Evolutionary conservation across 176 grass and related monocot species (phyloP), one percentile per base, ranked within the genome.

Genomic region (Carex kokanica): DNA sequence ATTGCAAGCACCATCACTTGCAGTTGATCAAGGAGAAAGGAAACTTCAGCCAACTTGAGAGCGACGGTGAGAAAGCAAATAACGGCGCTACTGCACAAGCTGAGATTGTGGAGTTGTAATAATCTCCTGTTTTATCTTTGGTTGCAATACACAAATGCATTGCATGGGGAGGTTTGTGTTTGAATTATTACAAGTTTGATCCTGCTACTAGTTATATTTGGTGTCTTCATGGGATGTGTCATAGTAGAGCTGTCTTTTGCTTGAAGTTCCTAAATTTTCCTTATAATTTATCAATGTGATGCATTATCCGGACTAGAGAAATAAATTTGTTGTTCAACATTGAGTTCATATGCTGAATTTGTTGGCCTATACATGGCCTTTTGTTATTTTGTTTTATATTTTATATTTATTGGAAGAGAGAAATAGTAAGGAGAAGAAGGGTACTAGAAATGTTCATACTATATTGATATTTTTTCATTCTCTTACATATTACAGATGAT

Each of bases 1-100:
- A 95, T 87, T 99, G 96, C 93, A 99, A 90, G 78, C 96, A 99
- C 55, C 96, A 95, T 83, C 96, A 99, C 75, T 87, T 86, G 14
- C 96, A 95, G 84, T 80, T 99, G 69, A 87, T 99, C 77, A 99
- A 99, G 58, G 89, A 95, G 85, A 99, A 99, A 79, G 96, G 96
- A 0, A 99, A 99, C 77, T 95, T 90, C 70, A 99, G 93, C 86
- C 91, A 99, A 51, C 91, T 99, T 6, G 93, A 99, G 78, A 85
- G 80, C 5, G 96, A 99, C 1, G 31, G 8, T 0, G 93, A 98
- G 52, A 93, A 90, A 85, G 43, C 45, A 9, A 83, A 80, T 7
- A 81, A 81, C 6, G 83, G 53, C 15, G 34, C 8, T 38, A 64
- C 27, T 27, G 83, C 68, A 51, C 53, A 23, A 32, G 89, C 85